Conservation (phyloP, 2,329 filamentous ascomycete genomes). For the Exserohilum rostratum region DNA sequence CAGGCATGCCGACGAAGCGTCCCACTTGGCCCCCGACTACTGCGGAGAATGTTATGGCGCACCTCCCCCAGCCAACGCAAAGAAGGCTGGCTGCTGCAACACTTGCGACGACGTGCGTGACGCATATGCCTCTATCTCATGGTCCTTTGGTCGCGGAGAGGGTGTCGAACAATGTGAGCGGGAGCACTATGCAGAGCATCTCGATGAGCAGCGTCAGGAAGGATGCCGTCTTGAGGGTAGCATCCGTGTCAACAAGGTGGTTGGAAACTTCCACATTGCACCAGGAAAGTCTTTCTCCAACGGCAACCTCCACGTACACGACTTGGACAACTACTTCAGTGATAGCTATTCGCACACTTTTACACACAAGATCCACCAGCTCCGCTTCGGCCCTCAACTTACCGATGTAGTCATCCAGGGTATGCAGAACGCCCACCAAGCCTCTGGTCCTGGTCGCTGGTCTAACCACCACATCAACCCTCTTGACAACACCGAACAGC, state of each 20-base stretch:
- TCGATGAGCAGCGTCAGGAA: constrained; percentile 87
- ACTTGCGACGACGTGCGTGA: constrained; percentile 97
- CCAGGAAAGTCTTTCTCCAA: constrained; percentile 95
- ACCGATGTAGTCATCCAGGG: constrained; percentile 67
- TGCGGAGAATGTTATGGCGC: constrained; percentile 95
- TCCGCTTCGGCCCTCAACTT: constrained; percentile 91
- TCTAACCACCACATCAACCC: constrained; percentile 92
- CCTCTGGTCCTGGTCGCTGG: constrained; percentile 68
- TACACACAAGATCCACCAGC: constrained; percentile 82
- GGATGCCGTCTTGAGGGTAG: constrained; percentile 93
- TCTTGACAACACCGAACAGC: constrained; percentile 79
- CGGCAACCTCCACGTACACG: constrained; percentile 96
- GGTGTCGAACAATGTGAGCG: constrained; percentile 93
- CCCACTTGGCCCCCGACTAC: constrained; percentile 88
- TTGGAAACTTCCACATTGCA: constrained; percentile 98
- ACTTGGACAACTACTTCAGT: constrained; percentile 93
- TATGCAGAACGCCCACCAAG: constrained; percentile 53
- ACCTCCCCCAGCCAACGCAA: constrained; percentile 69
- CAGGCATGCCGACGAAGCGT: constrained; percentile 70
- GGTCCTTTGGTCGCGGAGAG: constrained; percentile 93
- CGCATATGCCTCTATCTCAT: constrained; percentile 85
- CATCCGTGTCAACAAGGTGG: constrained; percentile 95
- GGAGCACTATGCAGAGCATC: constrained; percentile 88
- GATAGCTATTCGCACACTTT: constrained; percentile 78
- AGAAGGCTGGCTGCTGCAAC: constrained; percentile 91